phyloP scores from a whole-genome alignment of 352 stramenopile genomes.

The Phytopythium delawarense region DNA sequence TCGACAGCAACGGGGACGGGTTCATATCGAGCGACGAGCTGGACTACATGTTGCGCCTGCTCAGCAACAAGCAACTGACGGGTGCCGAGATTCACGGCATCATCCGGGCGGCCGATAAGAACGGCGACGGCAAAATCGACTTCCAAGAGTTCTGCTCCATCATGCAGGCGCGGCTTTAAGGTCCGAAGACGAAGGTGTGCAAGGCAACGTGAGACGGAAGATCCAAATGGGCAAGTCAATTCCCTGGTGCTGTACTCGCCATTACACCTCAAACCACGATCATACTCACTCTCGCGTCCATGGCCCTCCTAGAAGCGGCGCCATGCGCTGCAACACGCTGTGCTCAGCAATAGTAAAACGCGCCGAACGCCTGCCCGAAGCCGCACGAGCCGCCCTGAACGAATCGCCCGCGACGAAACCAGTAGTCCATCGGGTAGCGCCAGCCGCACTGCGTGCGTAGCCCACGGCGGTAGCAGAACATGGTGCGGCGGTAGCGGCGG shows the following conservation, averaged over 20 bases:
- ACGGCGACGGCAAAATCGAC: conserved; percentile 84
- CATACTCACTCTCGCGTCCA: no score
- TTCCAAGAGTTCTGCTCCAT: conserved; percentile 79
- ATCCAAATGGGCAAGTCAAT: no score
- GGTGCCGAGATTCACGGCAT: conserved; percentile 50
- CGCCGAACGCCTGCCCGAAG: conserved; percentile 24
- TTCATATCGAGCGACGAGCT: conserved; percentile 69
- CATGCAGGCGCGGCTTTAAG: conserved; percentile 25
- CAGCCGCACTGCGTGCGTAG: conserved; percentile 21
- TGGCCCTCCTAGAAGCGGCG: no score
- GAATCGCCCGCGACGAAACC: conserved; percentile 26
- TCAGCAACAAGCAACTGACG: conserved; percentile 49
- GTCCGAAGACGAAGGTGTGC: no score
- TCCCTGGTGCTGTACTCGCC: no score
- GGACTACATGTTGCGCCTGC: conserved; percentile 51
- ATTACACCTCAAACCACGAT: no score
- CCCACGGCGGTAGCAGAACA: conserved; percentile 14
- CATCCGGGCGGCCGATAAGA: conserved; percentile 69
- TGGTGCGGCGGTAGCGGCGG: conserved; percentile 17
- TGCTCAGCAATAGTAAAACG: conserved; percentile 25
- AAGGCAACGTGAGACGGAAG: no score
- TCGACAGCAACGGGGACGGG: conserved; percentile 66
- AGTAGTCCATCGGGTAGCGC: conserved; percentile 38
- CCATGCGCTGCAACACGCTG: no score
- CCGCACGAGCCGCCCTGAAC: conserved; percentile 23